These are phyloP conservation scores for Gracilaria vermiculophylla DNA, from an alignment of 23 red algal genomes.

Conservation along the genomic window DNA sequence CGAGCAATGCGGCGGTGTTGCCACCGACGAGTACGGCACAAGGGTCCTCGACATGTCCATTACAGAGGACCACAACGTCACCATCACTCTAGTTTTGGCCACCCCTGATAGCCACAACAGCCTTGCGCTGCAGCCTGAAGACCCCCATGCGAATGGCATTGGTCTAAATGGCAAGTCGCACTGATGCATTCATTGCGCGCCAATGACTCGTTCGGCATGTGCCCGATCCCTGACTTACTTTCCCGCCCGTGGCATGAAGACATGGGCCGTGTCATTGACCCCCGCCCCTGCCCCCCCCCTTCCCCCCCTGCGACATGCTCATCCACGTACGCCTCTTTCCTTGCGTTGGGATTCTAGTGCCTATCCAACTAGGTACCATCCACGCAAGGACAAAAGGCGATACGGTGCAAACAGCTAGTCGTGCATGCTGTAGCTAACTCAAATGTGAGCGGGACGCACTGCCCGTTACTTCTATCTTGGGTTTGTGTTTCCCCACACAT, in stretches of 20 bases:
- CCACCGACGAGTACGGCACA: slow-evolving; percentile 60
- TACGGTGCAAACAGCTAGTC: no score
- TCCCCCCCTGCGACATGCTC: not conserved
- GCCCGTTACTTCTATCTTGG: no score
- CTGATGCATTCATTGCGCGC: not conserved
- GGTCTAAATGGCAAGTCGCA: slow-evolving; percentile 12
- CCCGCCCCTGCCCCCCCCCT: no score
- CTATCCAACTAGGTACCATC: no score
- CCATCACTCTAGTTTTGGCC: slow-evolving; percentile 57
- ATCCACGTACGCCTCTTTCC: not conserved
- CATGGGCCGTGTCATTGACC: not conserved
- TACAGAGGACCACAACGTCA: slow-evolving; percentile 65
- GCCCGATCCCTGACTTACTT: not conserved
- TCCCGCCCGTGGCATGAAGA: not conserved
- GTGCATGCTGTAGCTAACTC: no score
- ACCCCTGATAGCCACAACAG: slow-evolving; percentile 43
- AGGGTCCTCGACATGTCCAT: slow-evolving; percentile 82
- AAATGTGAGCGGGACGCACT: not conserved
- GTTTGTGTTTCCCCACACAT: not conserved
- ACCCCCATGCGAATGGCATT: slow-evolving; percentile 17
- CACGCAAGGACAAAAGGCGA: no score
- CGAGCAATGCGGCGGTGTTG: slow-evolving; percentile 91
- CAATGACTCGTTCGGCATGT: not conserved
- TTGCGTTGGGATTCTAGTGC: not conserved
- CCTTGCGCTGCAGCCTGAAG: slow-evolving; percentile 27